phyloP scores from a whole-genome alignment of 2,329 filamentous ascomycete genomes.

The Boeremia exigua region DNA sequence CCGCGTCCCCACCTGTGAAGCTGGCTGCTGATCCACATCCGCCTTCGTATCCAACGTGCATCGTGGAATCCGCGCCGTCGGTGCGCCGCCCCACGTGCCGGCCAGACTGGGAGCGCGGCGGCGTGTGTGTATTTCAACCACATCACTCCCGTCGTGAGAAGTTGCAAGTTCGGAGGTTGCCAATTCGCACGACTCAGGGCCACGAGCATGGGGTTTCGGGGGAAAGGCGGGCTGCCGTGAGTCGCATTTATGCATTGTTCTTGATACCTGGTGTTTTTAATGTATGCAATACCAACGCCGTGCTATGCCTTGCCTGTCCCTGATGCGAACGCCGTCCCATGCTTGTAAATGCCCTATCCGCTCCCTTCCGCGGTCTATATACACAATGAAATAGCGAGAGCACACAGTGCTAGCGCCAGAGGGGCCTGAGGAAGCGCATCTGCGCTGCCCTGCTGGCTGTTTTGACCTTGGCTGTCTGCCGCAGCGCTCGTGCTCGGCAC shows the following conservation, averaged over 20 bases:
- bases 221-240: no score
- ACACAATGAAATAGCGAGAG: constrained; percentile 1
- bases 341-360: not conserved
- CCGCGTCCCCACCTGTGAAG: no score
- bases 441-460: constrained; percentile 6
- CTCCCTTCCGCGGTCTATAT: not conserved
- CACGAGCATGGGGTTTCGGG: no score
- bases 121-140: no score
- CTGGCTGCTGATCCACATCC: not conserved
- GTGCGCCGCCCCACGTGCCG: no score
- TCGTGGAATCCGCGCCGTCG: no score
- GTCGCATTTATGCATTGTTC: not conserved
- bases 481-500: constrained; percentile 3
- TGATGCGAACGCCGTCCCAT: not conserved
- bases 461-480: constrained; percentile 7
- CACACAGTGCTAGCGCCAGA: not conserved
- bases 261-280: no score
- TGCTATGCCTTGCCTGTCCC: not conserved
- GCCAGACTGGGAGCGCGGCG: no score
- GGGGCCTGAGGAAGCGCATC: not conserved
- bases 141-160: no score
- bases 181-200: no score
- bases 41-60: no score
- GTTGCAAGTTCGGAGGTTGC: no score
- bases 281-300: not conserved